Conservation (phyloP, 2,329 filamentous ascomycete species). For the Lithohypha guttulata region DNA sequence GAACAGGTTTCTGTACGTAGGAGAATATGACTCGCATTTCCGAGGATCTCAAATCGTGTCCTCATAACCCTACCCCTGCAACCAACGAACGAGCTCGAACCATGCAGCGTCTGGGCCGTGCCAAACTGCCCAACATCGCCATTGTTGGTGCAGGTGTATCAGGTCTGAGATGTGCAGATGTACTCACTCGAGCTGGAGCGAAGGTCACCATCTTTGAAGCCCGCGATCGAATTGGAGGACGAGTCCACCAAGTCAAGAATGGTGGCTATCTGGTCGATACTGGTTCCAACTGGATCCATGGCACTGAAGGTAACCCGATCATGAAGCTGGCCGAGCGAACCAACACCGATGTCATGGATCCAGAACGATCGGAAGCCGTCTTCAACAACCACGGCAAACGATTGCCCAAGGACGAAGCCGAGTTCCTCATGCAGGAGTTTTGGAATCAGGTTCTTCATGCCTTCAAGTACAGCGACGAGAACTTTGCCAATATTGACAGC, state of each 20-base stretch:
- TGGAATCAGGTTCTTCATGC: conserved; percentile 51
- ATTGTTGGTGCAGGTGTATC: conserved; percentile 51
- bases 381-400: conserved; percentile 38
- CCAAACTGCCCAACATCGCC: conserved; percentile 40
- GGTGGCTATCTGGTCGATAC: conserved; percentile 45
- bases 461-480: conserved; percentile 48
- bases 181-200: conserved; percentile 44
- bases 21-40: conserved; percentile 16
- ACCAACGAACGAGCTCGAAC: conserved; percentile 9
- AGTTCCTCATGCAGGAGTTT: conserved; percentile 34
- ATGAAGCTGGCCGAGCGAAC: conserved; percentile 45
- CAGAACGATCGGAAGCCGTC: conserved; percentile 41
- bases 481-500: conserved; percentile 40
- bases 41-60: conserved; percentile 12
- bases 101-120: conserved; percentile 1
- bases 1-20: neutral
- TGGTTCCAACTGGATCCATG: conserved; percentile 58
- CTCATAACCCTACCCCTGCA: conserved; percentile 9
- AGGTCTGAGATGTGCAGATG: conserved; percentile 48
- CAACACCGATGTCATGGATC: conserved; percentile 39
- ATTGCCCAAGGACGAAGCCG: conserved; percentile 27
- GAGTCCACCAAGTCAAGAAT: conserved; percentile 42
- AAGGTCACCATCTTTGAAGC: conserved; percentile 52
- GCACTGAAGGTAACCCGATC: conserved; percentile 49
- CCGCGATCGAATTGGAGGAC: conserved; percentile 47